Percentiles rank a stretch among this genome's conserved stretches.
Evolutionary conservation across 108 stramenopile species (phyloP).

Genomic region (Bacterosira constricta): DNA sequence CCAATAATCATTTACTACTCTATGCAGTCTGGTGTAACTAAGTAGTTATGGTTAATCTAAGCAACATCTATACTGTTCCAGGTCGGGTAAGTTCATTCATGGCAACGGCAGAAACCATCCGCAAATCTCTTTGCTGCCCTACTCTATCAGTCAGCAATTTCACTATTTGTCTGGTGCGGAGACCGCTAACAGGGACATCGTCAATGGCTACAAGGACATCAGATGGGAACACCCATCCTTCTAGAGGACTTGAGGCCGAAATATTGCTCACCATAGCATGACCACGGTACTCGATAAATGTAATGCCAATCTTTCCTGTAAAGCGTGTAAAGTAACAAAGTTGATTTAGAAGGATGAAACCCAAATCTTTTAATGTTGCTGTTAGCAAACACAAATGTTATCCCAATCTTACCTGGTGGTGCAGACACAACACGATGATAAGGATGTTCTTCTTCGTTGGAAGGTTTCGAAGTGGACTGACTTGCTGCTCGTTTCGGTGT

Average conservation of each 20-base stretch:
- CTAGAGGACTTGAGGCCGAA: slow-evolving; percentile 68
- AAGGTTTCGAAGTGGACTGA: background rate
- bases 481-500: slow-evolving; percentile 16
- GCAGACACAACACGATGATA: slow-evolving; percentile 85
- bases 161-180: slow-evolving; percentile 83
- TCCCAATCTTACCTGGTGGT: slow-evolving; percentile 86
- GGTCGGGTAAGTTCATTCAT: slow-evolving; percentile 69
- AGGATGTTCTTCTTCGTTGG: slow-evolving; percentile 50
- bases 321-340: too few species aligned
- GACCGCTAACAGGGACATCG: slow-evolving; percentile 81
- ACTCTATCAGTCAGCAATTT: slow-evolving; percentile 67
- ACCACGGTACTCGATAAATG: slow-evolving; percentile 83
- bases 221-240: slow-evolving; percentile 80
- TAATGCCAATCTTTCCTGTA: slow-evolving; percentile 86
- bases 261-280: slow-evolving; percentile 89
- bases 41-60: background rate
- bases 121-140: slow-evolving; percentile 70
- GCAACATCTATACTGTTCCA: slow-evolving; percentile 7
- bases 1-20: too few species aligned
- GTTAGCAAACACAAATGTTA: slow-evolving; percentile 88
- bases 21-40: too few species aligned
- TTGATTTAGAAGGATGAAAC: too few species aligned
- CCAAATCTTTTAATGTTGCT: too few species aligned
- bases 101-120: slow-evolving; percentile 76
- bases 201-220: slow-evolving; percentile 88